phyloP scores from a whole-genome alignment of 495 filamentous ascomycete species.

The Penicillium crystallinum region DNA sequence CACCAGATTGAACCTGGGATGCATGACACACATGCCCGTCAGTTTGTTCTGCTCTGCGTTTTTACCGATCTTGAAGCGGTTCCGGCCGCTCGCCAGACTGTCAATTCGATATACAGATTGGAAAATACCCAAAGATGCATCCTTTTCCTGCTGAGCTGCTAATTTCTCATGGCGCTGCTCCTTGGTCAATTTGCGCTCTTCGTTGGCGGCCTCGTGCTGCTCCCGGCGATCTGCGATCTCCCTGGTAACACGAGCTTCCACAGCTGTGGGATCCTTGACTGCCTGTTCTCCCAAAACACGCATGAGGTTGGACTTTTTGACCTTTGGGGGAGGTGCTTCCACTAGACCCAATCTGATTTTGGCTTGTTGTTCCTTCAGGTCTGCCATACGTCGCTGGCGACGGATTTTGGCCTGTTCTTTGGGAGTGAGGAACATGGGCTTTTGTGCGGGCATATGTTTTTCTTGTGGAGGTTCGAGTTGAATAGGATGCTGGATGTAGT shows the following conservation, averaged over 20 bases:
- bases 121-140: slow-evolving; percentile 77
- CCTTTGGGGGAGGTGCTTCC: slow-evolving; percentile 84
- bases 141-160: slow-evolving; percentile 74
- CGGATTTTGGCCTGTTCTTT: slow-evolving; percentile 90
- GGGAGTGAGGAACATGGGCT: slow-evolving; percentile 87
- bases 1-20: slow-evolving; percentile 81
- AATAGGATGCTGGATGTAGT: slow-evolving; percentile 92
- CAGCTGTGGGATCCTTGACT: slow-evolving; percentile 94
- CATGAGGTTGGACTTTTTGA: slow-evolving; percentile 96
- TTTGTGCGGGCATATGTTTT: slow-evolving; percentile 67
- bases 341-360: slow-evolving; percentile 89
- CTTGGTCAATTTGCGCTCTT: slow-evolving; percentile 84
- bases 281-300: slow-evolving; percentile 95
- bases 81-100: slow-evolving; percentile 80
- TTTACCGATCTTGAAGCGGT: slow-evolving; percentile 86
- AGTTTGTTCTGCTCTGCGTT: slow-evolving; percentile 85
- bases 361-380: slow-evolving; percentile 91
- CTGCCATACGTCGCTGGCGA: slow-evolving; percentile 82
- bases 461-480: slow-evolving; percentile 86
- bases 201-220: slow-evolving; percentile 72
- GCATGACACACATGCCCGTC: slow-evolving; percentile 81
- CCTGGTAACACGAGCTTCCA: slow-evolving; percentile 86
- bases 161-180: slow-evolving; percentile 87
- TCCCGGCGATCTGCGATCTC: slow-evolving; percentile 82
- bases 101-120: slow-evolving; percentile 84